These are phyloP conservation scores for Cladorrhinum samala DNA, from an alignment of 495 filamentous ascomycete genomes.

Conservation along the genomic window DNA sequence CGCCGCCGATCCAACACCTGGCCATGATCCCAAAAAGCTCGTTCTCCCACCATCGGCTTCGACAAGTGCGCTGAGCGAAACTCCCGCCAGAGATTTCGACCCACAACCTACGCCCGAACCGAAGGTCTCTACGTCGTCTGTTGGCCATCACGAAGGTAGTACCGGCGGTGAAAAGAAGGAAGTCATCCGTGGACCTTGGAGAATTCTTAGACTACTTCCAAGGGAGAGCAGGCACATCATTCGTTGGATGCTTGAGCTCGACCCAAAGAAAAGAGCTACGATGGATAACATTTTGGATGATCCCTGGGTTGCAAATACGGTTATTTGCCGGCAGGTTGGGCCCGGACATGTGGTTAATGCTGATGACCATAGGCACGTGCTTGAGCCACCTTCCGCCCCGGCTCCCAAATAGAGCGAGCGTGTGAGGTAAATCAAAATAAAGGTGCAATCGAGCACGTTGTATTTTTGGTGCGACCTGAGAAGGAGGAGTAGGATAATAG, in stretches of 20 bases:
- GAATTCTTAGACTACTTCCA: constrained; percentile 83
- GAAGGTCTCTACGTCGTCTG: constrained; percentile 1
- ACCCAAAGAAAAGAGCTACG: constrained; percentile 75
- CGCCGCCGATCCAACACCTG: constrained; percentile 61
- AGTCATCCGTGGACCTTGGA: constrained; percentile 87
- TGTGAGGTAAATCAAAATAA: no score
- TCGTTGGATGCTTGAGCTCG: constrained; percentile 84
- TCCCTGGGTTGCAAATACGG: constrained; percentile 75
- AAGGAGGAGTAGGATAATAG: no score
- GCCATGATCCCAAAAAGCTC: constrained; percentile 44
- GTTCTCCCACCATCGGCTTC: constrained; percentile 33
- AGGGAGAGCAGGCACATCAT: constrained; percentile 87
- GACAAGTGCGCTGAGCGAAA: constrained; percentile 30
- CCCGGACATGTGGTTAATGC: constrained; percentile 39
- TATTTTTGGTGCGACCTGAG: no score
- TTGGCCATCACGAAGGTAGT: constrained; percentile 10
- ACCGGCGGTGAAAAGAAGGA: constrained; percentile 53
- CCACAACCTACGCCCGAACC: constrained; percentile 19
- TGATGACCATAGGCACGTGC: constrained; percentile 46
- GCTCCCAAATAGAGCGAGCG: constrained; percentile 5
- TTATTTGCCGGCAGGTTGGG: constrained; percentile 47
- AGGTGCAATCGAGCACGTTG: no score
- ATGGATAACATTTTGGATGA: constrained; percentile 81
- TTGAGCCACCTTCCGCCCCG: constrained; percentile 44
- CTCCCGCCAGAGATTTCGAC: constrained; percentile 33